These are phyloP conservation scores for Fusarium pseudograminearum DNA, from an alignment of 2,329 filamentous ascomycete species.

Conservation along the genomic window DNA sequence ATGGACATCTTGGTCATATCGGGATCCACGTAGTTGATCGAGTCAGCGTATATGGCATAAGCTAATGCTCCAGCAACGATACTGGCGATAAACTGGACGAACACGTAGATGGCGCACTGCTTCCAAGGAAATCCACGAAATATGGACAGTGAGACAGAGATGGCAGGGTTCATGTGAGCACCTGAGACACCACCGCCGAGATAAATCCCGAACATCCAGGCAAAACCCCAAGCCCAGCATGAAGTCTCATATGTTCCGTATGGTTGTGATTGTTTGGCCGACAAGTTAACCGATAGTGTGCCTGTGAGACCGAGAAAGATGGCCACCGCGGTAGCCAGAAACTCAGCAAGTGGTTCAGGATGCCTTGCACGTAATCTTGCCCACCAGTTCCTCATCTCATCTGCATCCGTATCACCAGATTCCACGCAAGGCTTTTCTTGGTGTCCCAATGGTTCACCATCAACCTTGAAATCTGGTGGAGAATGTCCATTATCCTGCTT, in stretches of 20 bases:
- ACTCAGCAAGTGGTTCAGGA: conserved; percentile 42
- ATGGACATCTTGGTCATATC: conserved; percentile 47
- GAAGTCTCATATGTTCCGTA: conserved; percentile 43
- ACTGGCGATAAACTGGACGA: conserved; percentile 19
- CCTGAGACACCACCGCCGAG: conserved; percentile 47
- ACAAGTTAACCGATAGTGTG: conserved; percentile 36
- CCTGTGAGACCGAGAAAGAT: conserved; percentile 36
- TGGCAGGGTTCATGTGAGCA: conserved; percentile 52
- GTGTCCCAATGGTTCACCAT: conserved; percentile 34
- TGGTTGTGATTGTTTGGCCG: conserved; percentile 13
- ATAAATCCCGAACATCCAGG: conserved; percentile 46
- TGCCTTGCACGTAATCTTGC: conserved; percentile 38
- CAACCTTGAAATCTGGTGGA: conserved; percentile 30
- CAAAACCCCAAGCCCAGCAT: conserved; percentile 45
- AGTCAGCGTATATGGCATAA: conserved; percentile 26
- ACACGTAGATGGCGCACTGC: conserved; percentile 41
- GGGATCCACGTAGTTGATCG: conserved; percentile 47
- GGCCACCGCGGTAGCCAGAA: conserved; percentile 36
- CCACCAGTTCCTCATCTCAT: conserved; percentile 43
- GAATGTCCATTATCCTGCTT: background rate
- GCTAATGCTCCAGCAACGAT: conserved; percentile 19
- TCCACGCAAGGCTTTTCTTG: conserved; percentile 31
- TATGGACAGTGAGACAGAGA: conserved; percentile 52
- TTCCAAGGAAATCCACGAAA: conserved; percentile 55
- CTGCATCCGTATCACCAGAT: conserved; percentile 18